phyloP scores from a whole-genome alignment of 495 filamentous ascomycete genomes.

The Neurospora pannonica region DNA sequence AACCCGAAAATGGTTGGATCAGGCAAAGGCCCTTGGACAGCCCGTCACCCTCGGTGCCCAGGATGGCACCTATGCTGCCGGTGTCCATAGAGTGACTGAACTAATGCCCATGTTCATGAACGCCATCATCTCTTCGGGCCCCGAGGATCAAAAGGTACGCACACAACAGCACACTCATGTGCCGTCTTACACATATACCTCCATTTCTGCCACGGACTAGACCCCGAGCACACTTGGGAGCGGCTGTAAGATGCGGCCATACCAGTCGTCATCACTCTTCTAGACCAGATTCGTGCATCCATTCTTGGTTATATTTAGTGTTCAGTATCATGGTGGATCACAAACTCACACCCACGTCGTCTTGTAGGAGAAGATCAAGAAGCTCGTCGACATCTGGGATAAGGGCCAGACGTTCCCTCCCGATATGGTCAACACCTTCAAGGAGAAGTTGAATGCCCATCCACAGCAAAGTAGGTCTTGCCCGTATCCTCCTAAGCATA shows the following conservation, averaged over 20 bases:
- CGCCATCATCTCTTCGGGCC: conserved; percentile 82
- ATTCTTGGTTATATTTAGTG: not conserved
- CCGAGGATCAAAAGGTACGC: conserved; percentile 98
- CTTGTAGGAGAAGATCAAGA: conserved; percentile 88
- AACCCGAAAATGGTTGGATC: conserved; percentile 96
- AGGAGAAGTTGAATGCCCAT: conserved; percentile 63
- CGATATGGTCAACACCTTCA: conserved; percentile 74
- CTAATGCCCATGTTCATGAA: conserved; percentile 88
- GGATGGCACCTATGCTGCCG: conserved; percentile 89
- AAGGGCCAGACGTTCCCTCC: conserved; percentile 84
- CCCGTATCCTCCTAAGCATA: conserved; percentile 1
- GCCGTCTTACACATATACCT: not conserved
- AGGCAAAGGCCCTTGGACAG: conserved; percentile 78
- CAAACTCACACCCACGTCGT: conserved; percentile 30
- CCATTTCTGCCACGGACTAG: not conserved
- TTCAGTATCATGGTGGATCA: conserved; percentile 12
- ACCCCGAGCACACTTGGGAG: not conserved
- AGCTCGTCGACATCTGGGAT: conserved; percentile 97
- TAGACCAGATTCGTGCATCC: not conserved
- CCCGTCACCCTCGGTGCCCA: conserved; percentile 62
- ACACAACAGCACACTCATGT: conserved; percentile 10
- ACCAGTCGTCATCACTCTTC: not conserved
- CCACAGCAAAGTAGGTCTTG: conserved; percentile 53
- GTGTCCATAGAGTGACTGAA: conserved; percentile 94
- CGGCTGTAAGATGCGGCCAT: not conserved